These are phyloP conservation scores for Corymbia calophylla DNA, from an alignment of 441 rosid species.

Conservation along the genomic window DNA sequence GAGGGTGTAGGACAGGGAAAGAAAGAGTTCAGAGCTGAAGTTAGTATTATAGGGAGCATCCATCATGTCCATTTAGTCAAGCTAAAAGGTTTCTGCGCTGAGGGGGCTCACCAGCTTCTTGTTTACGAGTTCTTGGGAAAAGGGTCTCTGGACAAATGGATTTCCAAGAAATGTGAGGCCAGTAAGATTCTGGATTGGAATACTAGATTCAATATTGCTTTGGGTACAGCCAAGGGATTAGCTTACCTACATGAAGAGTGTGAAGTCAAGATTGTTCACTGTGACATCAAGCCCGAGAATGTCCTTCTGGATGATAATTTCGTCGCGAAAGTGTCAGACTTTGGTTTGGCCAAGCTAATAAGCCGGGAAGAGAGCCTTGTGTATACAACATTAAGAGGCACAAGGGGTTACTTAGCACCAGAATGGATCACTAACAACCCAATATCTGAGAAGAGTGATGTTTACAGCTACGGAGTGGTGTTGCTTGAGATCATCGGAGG, in stretches of 20 bases:
- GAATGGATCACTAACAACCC: background rate
- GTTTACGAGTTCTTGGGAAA: background rate
- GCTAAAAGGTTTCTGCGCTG: background rate
- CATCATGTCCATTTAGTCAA: constrained; percentile 1
- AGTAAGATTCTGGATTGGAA: background rate
- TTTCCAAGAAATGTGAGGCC: background rate
- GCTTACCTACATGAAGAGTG: background rate
- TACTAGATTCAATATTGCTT: background rate
- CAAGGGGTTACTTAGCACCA: constrained; percentile 1
- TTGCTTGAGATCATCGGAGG: constrained; percentile 3
- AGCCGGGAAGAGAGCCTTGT: background rate
- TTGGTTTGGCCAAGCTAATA: background rate
- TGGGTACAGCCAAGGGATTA: background rate
- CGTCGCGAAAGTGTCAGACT: background rate
- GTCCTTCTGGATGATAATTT: constrained; percentile 1
- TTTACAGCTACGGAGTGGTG: background rate
- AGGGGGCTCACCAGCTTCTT: background rate
- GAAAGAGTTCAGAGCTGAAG: background rate
- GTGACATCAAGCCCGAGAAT: background rate
- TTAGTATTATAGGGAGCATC: background rate
- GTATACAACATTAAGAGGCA: background rate
- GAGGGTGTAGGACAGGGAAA: background rate
- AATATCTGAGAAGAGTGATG: background rate
- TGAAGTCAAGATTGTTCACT: background rate
- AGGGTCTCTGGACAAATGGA: constrained; percentile 3